These are phyloP conservation scores for Leccinellum albellum DNA, from an alignment of 768 basidiomycete species.

Conservation along the genomic window DNA sequence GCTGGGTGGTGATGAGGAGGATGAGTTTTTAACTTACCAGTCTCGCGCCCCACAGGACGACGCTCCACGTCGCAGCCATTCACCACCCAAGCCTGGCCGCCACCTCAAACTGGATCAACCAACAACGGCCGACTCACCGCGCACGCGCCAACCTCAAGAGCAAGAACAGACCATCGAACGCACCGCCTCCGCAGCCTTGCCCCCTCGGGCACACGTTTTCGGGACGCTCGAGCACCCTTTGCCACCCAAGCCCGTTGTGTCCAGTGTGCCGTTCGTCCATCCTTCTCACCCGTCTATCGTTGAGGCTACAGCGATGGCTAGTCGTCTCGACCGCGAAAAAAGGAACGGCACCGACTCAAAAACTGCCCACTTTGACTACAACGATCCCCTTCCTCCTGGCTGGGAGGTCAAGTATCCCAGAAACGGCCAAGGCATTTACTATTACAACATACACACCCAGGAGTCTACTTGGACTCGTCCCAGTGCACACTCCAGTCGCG, in stretches of 20 bases:
- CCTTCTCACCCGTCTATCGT: conserved; percentile 57
- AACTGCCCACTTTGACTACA: conserved; percentile 24
- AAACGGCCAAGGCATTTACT: conserved; percentile 48
- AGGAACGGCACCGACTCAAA: conserved; percentile 35
- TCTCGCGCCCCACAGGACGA: conserved; percentile 16
- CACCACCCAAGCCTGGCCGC: conserved; percentile 17
- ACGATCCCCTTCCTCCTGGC: conserved; percentile 45
- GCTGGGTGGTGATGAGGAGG: conserved; percentile 69
- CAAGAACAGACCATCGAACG: conserved; percentile 10
- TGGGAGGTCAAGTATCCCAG: conserved; percentile 60
- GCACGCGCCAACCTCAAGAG: neutral
- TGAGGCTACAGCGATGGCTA: conserved; percentile 60
- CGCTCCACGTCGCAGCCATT: conserved; percentile 21
- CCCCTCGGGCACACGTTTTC: conserved; percentile 11
- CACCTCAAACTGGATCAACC: conserved; percentile 14
- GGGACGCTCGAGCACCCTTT: conserved; percentile 55
- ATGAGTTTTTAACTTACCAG: conserved; percentile 50
- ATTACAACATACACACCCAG: conserved; percentile 54
- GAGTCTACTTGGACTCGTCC: conserved; percentile 59
- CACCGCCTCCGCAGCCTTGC: conserved; percentile 17
- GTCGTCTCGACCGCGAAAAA: conserved; percentile 41
- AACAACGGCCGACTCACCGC: conserved; percentile 4
- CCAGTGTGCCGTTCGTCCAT: conserved; percentile 48
- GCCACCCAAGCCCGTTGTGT: conserved; percentile 60
- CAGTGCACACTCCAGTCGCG: conserved; percentile 30